Conservation (phyloP, 2,329 filamentous ascomycete species). For the Monilinia polystroma region DNA sequence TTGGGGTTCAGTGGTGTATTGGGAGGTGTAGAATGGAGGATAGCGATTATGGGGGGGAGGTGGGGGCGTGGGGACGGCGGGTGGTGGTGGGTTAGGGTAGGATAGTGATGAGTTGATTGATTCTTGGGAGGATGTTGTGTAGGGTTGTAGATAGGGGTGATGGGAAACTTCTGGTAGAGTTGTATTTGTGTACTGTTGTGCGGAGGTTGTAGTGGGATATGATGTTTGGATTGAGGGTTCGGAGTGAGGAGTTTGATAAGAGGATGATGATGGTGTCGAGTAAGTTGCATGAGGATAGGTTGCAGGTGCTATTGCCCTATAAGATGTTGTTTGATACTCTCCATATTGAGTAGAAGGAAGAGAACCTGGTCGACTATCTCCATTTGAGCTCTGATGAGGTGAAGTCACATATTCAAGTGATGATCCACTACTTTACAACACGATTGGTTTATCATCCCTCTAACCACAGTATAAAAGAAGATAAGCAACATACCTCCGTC, state of each 20-base stretch:
- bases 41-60: background rate
- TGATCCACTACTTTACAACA: background rate
- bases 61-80: constrained; percentile 19
- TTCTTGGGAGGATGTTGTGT: background rate
- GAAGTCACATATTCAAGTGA: background rate
- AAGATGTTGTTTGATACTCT: background rate
- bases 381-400: background rate
- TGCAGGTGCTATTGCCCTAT: background rate
- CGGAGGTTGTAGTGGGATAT: background rate
- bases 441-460: background rate
- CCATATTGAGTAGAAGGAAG: background rate
- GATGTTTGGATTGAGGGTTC: background rate
- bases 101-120: background rate
- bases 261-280: background rate
- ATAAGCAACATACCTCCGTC: constrained; percentile 6
- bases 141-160: background rate
- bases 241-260: too few species aligned
- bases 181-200: background rate
- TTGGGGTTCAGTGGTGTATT: background rate
- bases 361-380: background rate
- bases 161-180: background rate
- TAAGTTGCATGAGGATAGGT: too few species aligned
- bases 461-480: background rate
- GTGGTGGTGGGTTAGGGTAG: background rate
- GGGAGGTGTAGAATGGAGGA: background rate